Evolutionary conservation across 495 filamentous ascomycete genomes (phyloP).

Genomic region (Penicillium turbatum): DNA sequence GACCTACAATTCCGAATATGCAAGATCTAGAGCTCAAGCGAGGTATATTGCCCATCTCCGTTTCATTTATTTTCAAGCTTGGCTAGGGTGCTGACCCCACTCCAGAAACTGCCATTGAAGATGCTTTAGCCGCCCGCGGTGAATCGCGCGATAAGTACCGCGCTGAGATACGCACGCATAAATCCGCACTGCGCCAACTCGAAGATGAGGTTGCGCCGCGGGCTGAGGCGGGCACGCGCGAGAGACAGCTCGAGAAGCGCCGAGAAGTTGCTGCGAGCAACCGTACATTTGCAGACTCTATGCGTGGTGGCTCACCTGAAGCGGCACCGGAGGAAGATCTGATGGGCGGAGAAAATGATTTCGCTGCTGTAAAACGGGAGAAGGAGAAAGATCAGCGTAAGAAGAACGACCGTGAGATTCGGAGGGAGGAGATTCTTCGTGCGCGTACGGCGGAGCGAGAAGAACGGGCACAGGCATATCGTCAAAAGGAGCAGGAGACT

Average conservation of each 20-base stretch:
- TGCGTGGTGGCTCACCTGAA: constrained; percentile 40
- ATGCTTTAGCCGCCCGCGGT: constrained; percentile 45
- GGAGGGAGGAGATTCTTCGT: constrained; percentile 41
- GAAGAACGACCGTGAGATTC: constrained; percentile 42
- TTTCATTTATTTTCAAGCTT: not conserved
- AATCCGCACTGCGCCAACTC: constrained; percentile 29
- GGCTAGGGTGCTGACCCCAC: not conserved
- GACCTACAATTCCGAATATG: constrained; percentile 69
- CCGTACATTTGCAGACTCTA: constrained; percentile 42
- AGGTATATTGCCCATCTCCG: constrained; percentile 40
- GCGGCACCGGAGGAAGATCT: constrained; percentile 40
- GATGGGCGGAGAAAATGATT: constrained; percentile 43
- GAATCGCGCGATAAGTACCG: constrained; percentile 58
- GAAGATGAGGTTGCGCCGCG: constrained; percentile 77
- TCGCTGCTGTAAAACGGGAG: constrained; percentile 37
- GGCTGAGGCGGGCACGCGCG: constrained; percentile 78
- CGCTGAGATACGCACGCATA: constrained; percentile 46
- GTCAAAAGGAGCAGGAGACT: constrained; percentile 42
- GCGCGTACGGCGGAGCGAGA: constrained; percentile 41
- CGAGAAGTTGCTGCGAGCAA: constrained; percentile 50
- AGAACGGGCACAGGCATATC: constrained; percentile 41
- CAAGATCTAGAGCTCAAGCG: constrained; percentile 69
- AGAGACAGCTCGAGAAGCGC: constrained; percentile 83
- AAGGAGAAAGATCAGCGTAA: constrained; percentile 40
- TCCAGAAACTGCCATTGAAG: constrained; percentile 52